phyloP scores from a whole-genome alignment of 768 basidiomycete species.

The Termitomyces sp. region DNA sequence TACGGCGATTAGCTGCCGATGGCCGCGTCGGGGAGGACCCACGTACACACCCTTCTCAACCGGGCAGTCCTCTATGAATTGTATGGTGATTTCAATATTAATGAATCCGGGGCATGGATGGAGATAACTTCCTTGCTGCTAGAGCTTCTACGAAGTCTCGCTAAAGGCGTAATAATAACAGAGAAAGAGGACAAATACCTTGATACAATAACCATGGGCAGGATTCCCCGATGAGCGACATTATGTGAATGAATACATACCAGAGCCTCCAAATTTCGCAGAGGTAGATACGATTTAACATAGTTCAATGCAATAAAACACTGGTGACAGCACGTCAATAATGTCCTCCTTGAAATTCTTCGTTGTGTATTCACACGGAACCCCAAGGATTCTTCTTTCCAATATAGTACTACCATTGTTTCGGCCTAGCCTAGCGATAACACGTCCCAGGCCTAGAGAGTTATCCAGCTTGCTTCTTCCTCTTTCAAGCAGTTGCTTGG shows the following conservation, averaged over 20 bases:
- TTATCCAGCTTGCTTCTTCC: background rate
- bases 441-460: background rate
- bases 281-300: no score
- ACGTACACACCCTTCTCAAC: constrained; percentile 6
- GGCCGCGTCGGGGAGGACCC: constrained; percentile 13
- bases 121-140: background rate
- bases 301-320: no score
- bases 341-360: no score
- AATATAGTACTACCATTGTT: background rate
- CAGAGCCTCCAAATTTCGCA: no score
- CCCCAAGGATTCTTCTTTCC: background rate
- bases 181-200: background rate
- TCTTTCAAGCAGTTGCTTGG: background rate
- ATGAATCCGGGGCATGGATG: constrained; percentile 1
- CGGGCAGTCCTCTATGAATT: background rate
- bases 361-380: no score
- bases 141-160: constrained; percentile 14
- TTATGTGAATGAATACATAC: background rate
- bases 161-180: no score
- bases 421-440: background rate
- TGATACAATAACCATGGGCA: background rate
- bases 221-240: background rate
- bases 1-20: background rate
- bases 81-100: no score
- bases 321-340: no score